Conservation (phyloP, 2,329 filamentous ascomycete genomes). For the Aspergillus latus region DNA sequence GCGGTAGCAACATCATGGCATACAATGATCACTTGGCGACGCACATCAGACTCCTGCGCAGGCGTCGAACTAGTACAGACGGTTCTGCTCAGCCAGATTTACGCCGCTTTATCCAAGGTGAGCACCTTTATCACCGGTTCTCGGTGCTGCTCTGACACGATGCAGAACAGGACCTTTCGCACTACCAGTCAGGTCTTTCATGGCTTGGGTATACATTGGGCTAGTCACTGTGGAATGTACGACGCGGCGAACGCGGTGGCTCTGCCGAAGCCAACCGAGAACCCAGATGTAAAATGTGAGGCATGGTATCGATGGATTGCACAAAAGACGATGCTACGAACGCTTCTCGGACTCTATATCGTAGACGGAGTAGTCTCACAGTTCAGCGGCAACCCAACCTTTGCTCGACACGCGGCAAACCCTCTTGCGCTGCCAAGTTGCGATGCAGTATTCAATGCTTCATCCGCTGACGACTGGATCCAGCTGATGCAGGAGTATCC, state of each 20-base stretch:
- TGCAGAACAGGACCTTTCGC: conserved; percentile 29
- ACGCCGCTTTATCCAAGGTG: conserved; percentile 34
- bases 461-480: neutral
- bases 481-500: neutral
- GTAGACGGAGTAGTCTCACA: conserved; percentile 18
- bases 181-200: conserved; percentile 38
- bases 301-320: conserved; percentile 14
- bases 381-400: conserved; percentile 14
- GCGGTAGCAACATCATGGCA: conserved; percentile 17
- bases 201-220: conserved; percentile 37
- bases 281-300: neutral
- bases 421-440: conserved; percentile 8
- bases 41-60: conserved; percentile 22
- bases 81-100: conserved; percentile 34
- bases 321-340: conserved; percentile 19
- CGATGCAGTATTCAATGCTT: neutral
- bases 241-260: neutral
- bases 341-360: conserved; percentile 18
- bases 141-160: neutral
- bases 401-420: conserved; percentile 12
- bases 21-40: conserved; percentile 8
- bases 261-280: neutral
- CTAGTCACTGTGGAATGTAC: conserved; percentile 36
- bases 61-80: conserved; percentile 36
- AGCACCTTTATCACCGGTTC: neutral